Base-by-base conservation (phyloP, 352 stramenopile species). In the Phytopythium mirpurense region DNA sequence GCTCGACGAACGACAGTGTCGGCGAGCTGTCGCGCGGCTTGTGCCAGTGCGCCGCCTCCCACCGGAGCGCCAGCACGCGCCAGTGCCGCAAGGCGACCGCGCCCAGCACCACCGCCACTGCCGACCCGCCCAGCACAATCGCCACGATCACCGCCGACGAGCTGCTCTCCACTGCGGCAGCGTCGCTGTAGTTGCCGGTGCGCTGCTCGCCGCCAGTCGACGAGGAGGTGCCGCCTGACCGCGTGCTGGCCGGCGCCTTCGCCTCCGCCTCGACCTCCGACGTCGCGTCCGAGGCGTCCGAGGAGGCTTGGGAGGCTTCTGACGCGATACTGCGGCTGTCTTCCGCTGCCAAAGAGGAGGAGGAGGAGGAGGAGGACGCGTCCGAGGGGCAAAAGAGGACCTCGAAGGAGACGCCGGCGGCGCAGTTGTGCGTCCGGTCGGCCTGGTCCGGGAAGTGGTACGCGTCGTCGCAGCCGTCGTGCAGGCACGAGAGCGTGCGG, bases 401-500 rank as follows among this genome's bases (percentile, higher is more conserved):
- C 8, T 59, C 51, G 47, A 83, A 72, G 7, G 63, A 60, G 26
- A 67, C 65, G 24, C 50, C 58, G 12, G 63, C 59, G 3, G 48
- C 8, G 36, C 79, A 90, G 27, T 48, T 59, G 57, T 81, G 68
- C 14, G 73, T 88, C 60, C 88, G 88, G 35, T 24, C 52, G 42
- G 74, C 54, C 34, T 91, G 61, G 31, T 74, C 64, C 3, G 81
- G 81, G 59, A 70, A 87, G 31, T 78, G 64, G 56, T 91, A 91
- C 2, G 68, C 81, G 42, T 89, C 81, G 1, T 60, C 51, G 46
- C 81, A 91, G 15, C 70, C 72, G 34, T 80, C 68, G 5, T 51
- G 37, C 2, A 83, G 59, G 55, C 81, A 91, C 8, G 69, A 70
- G 60, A 89, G 59, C 6, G 72, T 66, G 0, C 34, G 23, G 60